phyloP scores from a whole-genome alignment of 495 filamentous ascomycete species.

The Acidomyces sp. region DNA sequence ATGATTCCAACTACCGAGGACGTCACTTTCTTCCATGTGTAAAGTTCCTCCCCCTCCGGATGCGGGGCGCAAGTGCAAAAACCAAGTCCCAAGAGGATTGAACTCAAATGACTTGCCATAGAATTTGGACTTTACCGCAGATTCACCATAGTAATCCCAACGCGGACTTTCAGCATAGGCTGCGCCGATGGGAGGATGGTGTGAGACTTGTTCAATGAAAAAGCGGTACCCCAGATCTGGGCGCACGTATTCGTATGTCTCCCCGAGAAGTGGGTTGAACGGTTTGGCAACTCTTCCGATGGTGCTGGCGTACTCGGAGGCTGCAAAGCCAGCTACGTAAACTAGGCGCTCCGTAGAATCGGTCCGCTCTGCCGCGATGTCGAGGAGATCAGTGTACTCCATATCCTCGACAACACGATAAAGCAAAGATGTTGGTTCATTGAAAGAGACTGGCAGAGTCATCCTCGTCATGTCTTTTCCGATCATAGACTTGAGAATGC shows the following conservation, averaged over 20 bases:
- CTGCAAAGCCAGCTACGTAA: slow-evolving; percentile 93
- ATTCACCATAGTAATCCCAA: slow-evolving; percentile 97
- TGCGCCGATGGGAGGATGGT: slow-evolving; percentile 91
- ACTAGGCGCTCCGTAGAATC: slow-evolving; percentile 87
- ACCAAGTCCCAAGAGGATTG: slow-evolving; percentile 94
- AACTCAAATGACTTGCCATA: slow-evolving; percentile 96
- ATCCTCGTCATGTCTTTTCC: slow-evolving; percentile 99
- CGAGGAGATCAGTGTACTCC: slow-evolving; percentile 89
- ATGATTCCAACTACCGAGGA: slow-evolving; percentile 98
- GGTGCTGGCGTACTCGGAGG: slow-evolving; percentile 91
- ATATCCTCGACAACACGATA: slow-evolving; percentile 94
- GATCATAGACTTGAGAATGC: slow-evolving; percentile 97
- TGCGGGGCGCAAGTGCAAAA: slow-evolving; percentile 69
- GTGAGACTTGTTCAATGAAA: slow-evolving; percentile 96
- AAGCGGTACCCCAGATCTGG: slow-evolving; percentile 96
- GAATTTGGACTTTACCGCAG: slow-evolving; percentile 93
- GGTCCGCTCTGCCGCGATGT: slow-evolving; percentile 70
- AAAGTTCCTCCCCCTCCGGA: slow-evolving; percentile 62
- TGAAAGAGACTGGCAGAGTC: slow-evolving; percentile 96
- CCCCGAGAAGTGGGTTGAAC: slow-evolving; percentile 90
- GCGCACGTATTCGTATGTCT: slow-evolving; percentile 91
- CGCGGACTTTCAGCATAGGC: slow-evolving; percentile 84
- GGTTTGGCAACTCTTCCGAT: slow-evolving; percentile 95
- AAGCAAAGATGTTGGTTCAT: slow-evolving; percentile 93
- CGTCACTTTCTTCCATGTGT: slow-evolving; percentile 98